These are phyloP conservation scores for Auriscalpium microsporum DNA, from an alignment of 768 basidiomycete genomes.

Conservation along the genomic window DNA sequence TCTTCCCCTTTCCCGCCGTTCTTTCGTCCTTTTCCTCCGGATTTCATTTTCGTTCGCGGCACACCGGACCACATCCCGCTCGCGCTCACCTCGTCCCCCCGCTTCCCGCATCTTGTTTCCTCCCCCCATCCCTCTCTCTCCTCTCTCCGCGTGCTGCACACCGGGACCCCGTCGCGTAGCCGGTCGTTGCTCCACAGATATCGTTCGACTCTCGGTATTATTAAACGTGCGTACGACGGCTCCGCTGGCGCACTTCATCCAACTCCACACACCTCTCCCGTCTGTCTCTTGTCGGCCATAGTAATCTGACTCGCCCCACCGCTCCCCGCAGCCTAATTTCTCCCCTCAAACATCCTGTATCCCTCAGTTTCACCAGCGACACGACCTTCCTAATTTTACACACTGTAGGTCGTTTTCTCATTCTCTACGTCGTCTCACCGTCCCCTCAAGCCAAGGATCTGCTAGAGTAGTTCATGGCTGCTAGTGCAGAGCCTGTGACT, in stretches of 20 bases:
- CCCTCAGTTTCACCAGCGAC: constrained; percentile 4
- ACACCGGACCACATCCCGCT: not conserved
- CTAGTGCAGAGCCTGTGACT: constrained; percentile 27
- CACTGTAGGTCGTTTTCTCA: not conserved
- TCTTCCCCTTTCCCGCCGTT: no score
- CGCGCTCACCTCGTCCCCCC: not conserved
- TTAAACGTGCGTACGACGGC: not conserved
- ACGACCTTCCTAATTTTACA: not conserved
- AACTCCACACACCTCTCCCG: not conserved
- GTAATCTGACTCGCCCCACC: not conserved
- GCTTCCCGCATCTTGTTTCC: not conserved
- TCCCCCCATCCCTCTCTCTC: not conserved
- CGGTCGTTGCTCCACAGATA: no score
- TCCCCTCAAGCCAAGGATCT: not conserved
- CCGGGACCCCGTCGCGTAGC: no score
- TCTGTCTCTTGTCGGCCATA: not conserved
- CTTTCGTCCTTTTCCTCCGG: no score
- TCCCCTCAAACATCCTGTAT: not conserved
- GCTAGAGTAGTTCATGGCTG: constrained; percentile 17
- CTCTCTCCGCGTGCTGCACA: not conserved
- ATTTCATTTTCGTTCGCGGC: not conserved
- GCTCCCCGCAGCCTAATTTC: not conserved
- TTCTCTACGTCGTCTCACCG: not conserved
- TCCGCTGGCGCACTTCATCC: not conserved
- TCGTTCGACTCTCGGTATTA: not conserved